Base-by-base conservation (phyloP, 805 yeast genomes). In the Candida tallmaniae region DNA sequence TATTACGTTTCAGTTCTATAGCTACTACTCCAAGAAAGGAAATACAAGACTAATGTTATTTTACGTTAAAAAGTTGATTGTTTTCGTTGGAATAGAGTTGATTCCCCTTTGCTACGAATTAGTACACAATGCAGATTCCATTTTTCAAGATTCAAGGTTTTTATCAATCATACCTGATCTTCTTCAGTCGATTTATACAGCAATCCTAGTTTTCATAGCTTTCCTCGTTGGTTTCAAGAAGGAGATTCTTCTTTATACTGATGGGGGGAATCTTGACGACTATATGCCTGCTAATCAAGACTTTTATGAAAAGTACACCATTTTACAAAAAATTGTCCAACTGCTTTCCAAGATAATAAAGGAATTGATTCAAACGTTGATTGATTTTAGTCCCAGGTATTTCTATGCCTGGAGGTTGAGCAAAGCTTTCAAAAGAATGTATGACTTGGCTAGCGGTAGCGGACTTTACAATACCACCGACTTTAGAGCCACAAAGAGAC, bases 321-420 rank as follows among this genome's bases (percentile, higher is more conserved):
- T 31, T 6, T 14, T 27, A 6, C 30, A 16, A 14, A 8, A 20
- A 4, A 30, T 31, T 22, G 12, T 23, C 12, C 21, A 35, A 9
- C 11, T 30, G 16, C 23, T 30, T 16, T 15, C 17, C 2, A 31
- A 21, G 13, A 4, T 35, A 6, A 21, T 35, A 7, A 23, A 11
- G 9, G 11, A n/a, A 2, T 13, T 37, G 5, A 20, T 33, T 6
- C 34, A 29, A 3, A 23, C 37, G 4, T 21, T 38, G 6, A 14
- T 14, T 4, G 34, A 34, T 25, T 56, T 82, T 23, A 75, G 84
- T 12, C 64, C 60, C 13, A 68, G 74, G 43, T 80, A 78, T 48
- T 77, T 74, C 38, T 78, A 77, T 48, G 81, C 86, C 2, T 78
- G 80, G 77, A 70, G 82, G 54, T 68, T 80, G 51, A 66, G 74